Percentiles rank a stretch among this genome's conserved stretches.
These are phyloP conservation scores for Amphirosellinia nigrospora DNA, from an alignment of 495 filamentous ascomycete species.

Conservation along the genomic window DNA sequence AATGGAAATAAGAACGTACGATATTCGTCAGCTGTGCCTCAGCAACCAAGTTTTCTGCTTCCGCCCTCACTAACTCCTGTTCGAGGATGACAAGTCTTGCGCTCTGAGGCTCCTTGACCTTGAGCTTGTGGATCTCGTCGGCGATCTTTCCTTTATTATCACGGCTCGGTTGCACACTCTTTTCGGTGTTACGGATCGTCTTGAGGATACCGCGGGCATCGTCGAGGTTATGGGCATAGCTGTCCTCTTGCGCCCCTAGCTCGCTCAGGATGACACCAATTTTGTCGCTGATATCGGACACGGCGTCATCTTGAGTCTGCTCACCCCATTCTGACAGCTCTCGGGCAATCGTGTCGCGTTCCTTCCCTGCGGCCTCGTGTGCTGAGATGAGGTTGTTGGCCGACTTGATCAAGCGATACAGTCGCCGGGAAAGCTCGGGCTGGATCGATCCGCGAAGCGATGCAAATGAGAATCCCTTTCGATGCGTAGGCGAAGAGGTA, in stretches of 20 bases:
- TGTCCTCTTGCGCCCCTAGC: slow-evolving; percentile 89
- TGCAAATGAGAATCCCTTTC: slow-evolving; percentile 70
- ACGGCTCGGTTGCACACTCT: slow-evolving; percentile 86
- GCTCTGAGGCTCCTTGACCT: slow-evolving; percentile 84
- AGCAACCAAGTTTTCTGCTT: slow-evolving; percentile 93
- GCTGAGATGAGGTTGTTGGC: slow-evolving; percentile 83
- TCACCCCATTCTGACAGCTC: slow-evolving; percentile 99
- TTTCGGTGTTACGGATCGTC: slow-evolving; percentile 90
- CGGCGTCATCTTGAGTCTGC: slow-evolving; percentile 79
- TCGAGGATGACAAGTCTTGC: slow-evolving; percentile 79
- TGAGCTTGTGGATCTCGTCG: slow-evolving; percentile 89
- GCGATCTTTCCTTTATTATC: slow-evolving; percentile 82
- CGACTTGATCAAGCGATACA: slow-evolving; percentile 90
- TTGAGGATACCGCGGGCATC: slow-evolving; percentile 82
- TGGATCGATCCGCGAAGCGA: slow-evolving; percentile 82
- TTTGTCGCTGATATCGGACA: slow-evolving; percentile 92
- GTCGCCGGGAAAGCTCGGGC: slow-evolving; percentile 81
- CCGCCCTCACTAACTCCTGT: slow-evolving; percentile 93
- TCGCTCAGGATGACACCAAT: slow-evolving; percentile 89
- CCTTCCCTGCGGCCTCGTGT: slow-evolving; percentile 80
- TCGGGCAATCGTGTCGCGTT: slow-evolving; percentile 79
- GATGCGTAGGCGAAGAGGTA: slow-evolving; percentile 30
- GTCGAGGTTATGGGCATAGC: slow-evolving; percentile 84
- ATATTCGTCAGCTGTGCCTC: slow-evolving; percentile 97
- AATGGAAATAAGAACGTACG: slow-evolving; percentile 51